These are phyloP conservation scores for Metrosideros polymorpha DNA, from an alignment of 441 rosid genomes.

Conservation along the genomic window DNA sequence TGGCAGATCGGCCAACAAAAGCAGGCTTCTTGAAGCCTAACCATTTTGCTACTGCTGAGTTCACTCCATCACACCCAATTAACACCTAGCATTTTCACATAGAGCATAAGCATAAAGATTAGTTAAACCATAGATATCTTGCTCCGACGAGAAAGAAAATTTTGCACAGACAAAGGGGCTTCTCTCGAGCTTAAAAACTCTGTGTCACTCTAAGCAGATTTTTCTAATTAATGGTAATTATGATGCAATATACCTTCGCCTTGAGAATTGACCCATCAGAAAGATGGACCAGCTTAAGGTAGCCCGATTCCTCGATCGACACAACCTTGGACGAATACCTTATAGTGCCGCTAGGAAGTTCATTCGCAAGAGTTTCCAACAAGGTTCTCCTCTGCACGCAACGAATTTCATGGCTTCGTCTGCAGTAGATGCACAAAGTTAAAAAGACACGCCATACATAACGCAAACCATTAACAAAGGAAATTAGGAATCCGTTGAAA, in stretches of 20 bases:
- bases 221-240: neutral
- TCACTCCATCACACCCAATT: constrained; percentile 78
- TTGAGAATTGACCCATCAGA: neutral
- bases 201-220: neutral
- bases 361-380: constrained; percentile 48
- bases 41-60: constrained; percentile 62
- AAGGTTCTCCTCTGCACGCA: constrained; percentile 40
- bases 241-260: neutral
- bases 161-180: neutral
- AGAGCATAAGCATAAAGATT: neutral
- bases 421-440: neutral
- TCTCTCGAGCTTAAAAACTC: neutral
- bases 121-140: neutral
- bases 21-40: constrained; percentile 45
- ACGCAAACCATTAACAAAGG: neutral
- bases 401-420: constrained; percentile 39
- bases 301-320: neutral
- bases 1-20: constrained; percentile 25
- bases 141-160: neutral
- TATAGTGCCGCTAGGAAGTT: constrained; percentile 52
- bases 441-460: neutral
- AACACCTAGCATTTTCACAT: constrained; percentile 20
- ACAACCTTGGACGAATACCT: neutral
- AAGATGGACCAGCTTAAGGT: neutral
- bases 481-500: neutral